Evolutionary conservation across 495 filamentous ascomycete genomes (phyloP).

Genomic region (Penicillium cosmopolitanum): DNA sequence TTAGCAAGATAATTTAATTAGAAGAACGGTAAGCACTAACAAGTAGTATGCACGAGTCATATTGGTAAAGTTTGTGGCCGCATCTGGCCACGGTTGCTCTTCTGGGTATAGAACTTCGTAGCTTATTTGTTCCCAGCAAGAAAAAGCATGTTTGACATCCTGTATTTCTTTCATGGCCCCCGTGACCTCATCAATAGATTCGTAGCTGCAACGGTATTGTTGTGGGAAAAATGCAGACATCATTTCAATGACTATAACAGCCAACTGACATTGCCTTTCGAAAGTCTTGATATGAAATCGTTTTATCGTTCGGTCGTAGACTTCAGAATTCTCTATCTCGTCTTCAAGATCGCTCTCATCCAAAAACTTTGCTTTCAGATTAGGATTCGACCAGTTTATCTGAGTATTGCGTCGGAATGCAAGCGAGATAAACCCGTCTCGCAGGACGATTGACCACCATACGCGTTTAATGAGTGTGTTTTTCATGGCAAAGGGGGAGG

Average conservation of each 20-base stretch:
- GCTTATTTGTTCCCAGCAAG: neutral
- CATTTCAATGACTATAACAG: conserved; percentile 1
- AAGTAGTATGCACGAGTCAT: conserved; percentile 2
- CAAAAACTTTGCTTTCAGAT: neutral
- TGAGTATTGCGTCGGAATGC: conserved; percentile 1
- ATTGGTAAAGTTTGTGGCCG: neutral
- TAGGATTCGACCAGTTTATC: neutral
- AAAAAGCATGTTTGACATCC: neutral
- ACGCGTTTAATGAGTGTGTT: neutral
- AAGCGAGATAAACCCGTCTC: neutral
- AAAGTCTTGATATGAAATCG: neutral
- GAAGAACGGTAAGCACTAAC: neutral
- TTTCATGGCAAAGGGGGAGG: neutral
- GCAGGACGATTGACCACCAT: neutral
- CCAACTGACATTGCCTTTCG: neutral
- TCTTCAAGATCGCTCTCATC: neutral
- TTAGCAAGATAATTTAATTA: neutral
- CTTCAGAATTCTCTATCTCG: neutral
- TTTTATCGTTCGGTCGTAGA: neutral
- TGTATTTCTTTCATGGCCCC: neutral
- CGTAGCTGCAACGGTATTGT: neutral
- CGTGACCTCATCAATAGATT: neutral
- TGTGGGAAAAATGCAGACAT: neutral
- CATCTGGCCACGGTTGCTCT: neutral
- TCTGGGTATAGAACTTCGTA: neutral